phyloP scores from a whole-genome alignment of 495 filamentous ascomycete genomes.

The Penicillium malachiteum region DNA sequence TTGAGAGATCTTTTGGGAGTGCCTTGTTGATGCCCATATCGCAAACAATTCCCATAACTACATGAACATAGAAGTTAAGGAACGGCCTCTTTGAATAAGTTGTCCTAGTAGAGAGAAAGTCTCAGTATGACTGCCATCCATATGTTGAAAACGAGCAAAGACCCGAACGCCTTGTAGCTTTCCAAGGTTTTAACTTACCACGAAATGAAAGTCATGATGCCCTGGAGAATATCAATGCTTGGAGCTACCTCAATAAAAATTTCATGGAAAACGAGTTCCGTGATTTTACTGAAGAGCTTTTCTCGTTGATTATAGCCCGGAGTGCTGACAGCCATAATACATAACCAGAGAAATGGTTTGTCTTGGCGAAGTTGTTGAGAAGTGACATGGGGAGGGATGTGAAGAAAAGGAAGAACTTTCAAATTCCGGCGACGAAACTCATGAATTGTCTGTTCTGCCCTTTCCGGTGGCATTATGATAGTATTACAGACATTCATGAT shows the following conservation, averaged over 20 bases:
- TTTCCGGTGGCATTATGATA: slow-evolving; percentile 25
- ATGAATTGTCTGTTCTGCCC: slow-evolving; percentile 38
- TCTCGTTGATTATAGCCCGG: slow-evolving; percentile 34
- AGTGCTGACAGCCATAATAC: slow-evolving; percentile 48
- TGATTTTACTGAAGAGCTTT: slow-evolving; percentile 34
- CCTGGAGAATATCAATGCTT: slow-evolving; percentile 57
- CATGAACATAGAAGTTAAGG: slow-evolving; percentile 44
- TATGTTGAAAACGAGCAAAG: too few species aligned
- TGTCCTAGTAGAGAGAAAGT: slow-evolving; percentile 8
- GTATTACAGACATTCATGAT: slow-evolving; percentile 10
- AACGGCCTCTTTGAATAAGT: slow-evolving; percentile 19
- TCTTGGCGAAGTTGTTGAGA: slow-evolving; percentile 44
- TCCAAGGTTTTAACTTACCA: slow-evolving; percentile 38
- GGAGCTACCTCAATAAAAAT: slow-evolving; percentile 49
- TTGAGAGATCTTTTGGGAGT: slow-evolving; percentile 24
- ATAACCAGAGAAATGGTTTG: slow-evolving; percentile 54
- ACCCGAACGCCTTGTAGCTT: too few species aligned
- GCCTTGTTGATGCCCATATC: slow-evolving; percentile 57
- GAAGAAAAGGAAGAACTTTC: slow-evolving; percentile 43
- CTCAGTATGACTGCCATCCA: neutral
- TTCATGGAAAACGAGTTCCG: slow-evolving; percentile 44
- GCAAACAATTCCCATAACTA: slow-evolving; percentile 51
- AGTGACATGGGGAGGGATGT: slow-evolving; percentile 43
- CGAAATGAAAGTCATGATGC: slow-evolving; percentile 45
- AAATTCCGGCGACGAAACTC: slow-evolving; percentile 44